phyloP scores from a whole-genome alignment of 176 grass and related monocot genomes.

The Olyra latifolia region DNA sequence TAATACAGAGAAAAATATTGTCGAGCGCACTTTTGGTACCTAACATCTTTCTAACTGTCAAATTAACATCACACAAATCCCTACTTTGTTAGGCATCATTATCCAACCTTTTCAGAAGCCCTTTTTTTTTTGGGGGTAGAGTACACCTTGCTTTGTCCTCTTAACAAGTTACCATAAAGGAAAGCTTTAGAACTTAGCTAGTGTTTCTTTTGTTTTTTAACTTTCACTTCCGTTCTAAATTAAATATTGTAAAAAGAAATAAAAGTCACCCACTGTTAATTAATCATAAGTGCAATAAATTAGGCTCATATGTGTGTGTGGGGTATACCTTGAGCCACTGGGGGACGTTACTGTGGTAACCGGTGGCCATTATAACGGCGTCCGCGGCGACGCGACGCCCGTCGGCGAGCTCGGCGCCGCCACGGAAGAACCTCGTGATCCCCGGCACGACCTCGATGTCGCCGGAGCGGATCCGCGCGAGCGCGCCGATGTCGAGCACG shows the following conservation, averaged over 20 bases:
- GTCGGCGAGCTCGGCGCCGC: conserved; percentile 57
- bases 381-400: conserved; percentile 50
- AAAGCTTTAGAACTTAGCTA: neutral
- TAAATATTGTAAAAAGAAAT: neutral
- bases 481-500: conserved; percentile 69
- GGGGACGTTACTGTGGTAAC: conserved; percentile 78
- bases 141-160: conserved; percentile 27
- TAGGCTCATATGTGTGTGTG: too few relatives aligned
- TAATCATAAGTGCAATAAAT: neutral
- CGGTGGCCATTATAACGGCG: conserved; percentile 71
- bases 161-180: neutral
- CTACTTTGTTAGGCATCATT: conserved; percentile 43
- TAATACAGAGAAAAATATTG: neutral
- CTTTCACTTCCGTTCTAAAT: neutral
- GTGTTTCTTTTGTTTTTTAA: neutral
- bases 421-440: conserved; percentile 47
- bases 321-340: conserved; percentile 71
- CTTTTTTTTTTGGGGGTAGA: conserved; percentile 27
- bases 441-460: conserved; percentile 69
- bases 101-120: conserved; percentile 21
- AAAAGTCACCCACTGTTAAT: neutral
- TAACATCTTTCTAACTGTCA: conserved; percentile 47
- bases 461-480: conserved; percentile 65
- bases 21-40: conserved; percentile 24
- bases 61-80: conserved; percentile 31